Evolutionary conservation across 106 monocot genomes (phyloP), one percentile per base, ranked within the genome.

Genomic region (Hemerocallis citrina): DNA sequence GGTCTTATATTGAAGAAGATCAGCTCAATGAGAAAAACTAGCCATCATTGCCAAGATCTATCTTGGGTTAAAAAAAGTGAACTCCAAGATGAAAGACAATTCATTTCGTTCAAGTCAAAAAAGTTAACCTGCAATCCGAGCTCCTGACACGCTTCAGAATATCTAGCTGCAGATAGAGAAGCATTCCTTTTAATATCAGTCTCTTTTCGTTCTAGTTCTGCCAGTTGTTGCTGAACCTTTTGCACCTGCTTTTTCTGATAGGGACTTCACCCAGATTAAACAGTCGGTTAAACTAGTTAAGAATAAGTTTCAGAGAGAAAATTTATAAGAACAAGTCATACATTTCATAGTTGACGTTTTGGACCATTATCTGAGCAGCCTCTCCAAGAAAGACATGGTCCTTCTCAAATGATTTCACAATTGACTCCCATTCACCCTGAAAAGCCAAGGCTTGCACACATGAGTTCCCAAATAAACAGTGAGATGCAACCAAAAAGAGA

Each of bases 301-400:
- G n/a, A n/a, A n/a, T 5, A 17, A 43, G 25, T 67, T 43, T 23
- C 28, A 31, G 20, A 17, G 8, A 34, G 21, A n/a, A 65, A 33
- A 62, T 62, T 29, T 31, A 28, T 28, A 28, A 22, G 35, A 62
- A 21, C 17, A 72, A 65, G 32, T 45, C 74, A 57, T 88, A 98
- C 98, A 98, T 92, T 79, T 98, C 98, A 74, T 98, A 98, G 65
- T 84, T 92, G 16, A 92, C 88, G 80, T 98, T 98, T 65, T 98
- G 92, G 25, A 74, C 52, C 79, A 98, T 81, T 49, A 98, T 85
- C 54, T 98, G 92, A 67, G 98, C 86, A 66, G 88, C 88, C 63
- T 98, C 98, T 57, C 98, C 98, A 61, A 98, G 80, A 66, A 98
- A 98, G 33, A 98, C 67, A 71, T 80, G 81, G 62, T 98, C 98